phyloP scores from a whole-genome alignment of 129 eudicot genomes.

The Chrysanthemum makinoi region DNA sequence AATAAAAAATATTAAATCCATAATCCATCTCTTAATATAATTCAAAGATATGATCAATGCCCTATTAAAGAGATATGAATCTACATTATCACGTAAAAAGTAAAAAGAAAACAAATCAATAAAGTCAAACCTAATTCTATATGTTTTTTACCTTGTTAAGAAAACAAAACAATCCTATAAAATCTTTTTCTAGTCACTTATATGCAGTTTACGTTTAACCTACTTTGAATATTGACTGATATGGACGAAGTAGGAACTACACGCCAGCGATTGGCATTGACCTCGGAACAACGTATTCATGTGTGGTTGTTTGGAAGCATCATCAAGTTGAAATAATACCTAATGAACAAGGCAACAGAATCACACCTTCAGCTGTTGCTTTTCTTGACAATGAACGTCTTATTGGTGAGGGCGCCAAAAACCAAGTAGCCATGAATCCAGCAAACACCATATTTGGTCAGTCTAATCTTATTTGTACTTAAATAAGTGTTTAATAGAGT shows the following conservation, averaged over 20 bases:
- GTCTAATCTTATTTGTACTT: not conserved
- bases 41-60: no score
- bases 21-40: no score
- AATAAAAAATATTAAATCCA: no score
- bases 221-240: not conserved
- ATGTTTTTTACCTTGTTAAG: no score
- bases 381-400: conserved; percentile 15
- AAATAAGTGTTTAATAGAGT: no score
- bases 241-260: not conserved
- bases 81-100: no score
- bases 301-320: conserved; percentile 21
- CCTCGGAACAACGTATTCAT: conserved; percentile 27
- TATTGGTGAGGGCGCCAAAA: conserved; percentile 24
- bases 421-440: conserved; percentile 17
- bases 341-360: conserved; percentile 30
- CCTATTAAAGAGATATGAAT: no score
- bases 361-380: conserved; percentile 23
- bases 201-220: no score
- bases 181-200: no score
- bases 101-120: no score
- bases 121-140: no score
- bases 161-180: no score
- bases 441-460: conserved; percentile 24
- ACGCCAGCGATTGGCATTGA: conserved; percentile 23
- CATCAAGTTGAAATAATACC: conserved; percentile 25